Conservation (phyloP, 805 yeast species). For the Zygosaccharomyces bisporus region DNA sequence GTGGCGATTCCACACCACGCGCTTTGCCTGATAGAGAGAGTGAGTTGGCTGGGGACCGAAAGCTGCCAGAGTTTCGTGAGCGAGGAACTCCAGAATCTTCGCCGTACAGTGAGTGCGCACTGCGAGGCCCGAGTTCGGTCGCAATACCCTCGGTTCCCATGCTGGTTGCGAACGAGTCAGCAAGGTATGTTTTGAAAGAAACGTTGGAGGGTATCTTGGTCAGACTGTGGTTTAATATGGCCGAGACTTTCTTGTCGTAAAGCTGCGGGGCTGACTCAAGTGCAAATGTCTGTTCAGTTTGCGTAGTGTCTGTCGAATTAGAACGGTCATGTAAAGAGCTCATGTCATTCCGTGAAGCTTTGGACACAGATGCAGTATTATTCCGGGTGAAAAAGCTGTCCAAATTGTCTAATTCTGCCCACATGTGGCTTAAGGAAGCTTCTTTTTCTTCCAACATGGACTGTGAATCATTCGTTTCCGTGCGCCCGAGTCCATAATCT, state of each 20-base stretch:
- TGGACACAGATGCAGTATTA: conserved; percentile 19
- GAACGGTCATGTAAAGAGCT: conserved; percentile 37
- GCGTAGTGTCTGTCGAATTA: conserved; percentile 61
- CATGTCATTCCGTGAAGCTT: conserved; percentile 17
- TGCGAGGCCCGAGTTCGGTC: conserved; percentile 10
- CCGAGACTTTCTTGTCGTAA: conserved; percentile 74
- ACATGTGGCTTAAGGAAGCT: conserved; percentile 80
- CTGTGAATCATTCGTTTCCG: conserved; percentile 30
- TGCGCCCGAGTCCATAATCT: conserved; percentile 29
- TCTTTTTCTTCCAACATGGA: conserved; percentile 55
- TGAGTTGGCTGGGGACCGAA: conserved; percentile 19
- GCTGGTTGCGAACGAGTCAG: conserved; percentile 53
- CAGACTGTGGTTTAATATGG: conserved; percentile 67
- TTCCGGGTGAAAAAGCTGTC: conserved; percentile 84
- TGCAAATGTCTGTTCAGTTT: conserved; percentile 45
- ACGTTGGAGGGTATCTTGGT: conserved; percentile 72
- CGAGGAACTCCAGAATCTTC: conserved; percentile 19
- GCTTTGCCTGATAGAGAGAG: conserved; percentile 22
- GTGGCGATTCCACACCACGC: conserved; percentile 31
- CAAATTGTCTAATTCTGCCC: conserved; percentile 86
- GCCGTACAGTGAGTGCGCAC: conserved; percentile 10
- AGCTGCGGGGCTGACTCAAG: conserved; percentile 72
- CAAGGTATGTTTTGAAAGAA: conserved; percentile 71
- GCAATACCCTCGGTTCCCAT: conserved; percentile 21
- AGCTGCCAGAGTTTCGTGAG: conserved; percentile 13